A percentile compares a stretch with the other conserved stretches of the same genome.
These are phyloP conservation scores for Escallonia herrerae DNA, from an alignment of 129 eudicot species.

Conservation along the genomic window DNA sequence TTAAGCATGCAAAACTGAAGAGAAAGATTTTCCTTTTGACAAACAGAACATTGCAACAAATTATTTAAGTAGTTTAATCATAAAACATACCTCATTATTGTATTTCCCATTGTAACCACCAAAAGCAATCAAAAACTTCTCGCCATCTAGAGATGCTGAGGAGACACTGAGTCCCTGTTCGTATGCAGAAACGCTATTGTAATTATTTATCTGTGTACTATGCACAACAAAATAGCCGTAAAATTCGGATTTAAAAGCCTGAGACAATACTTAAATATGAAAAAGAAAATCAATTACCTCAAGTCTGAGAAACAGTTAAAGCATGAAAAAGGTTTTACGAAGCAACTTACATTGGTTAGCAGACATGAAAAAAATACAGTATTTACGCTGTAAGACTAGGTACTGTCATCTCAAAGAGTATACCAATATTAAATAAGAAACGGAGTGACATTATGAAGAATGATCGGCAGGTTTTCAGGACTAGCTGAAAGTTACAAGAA, in stretches of 20 bases:
- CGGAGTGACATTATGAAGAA: too few species aligned
- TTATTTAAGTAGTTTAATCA: neutral
- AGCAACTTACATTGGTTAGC: neutral
- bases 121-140: constrained; percentile 64
- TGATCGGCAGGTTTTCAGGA: too few species aligned
- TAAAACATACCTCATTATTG: constrained; percentile 64
- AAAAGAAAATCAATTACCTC: neutral
- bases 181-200: too few species aligned
- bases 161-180: constrained; percentile 84
- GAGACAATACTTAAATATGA: too few species aligned
- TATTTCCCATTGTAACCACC: constrained; percentile 97
- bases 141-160: constrained; percentile 50
- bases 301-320: neutral
- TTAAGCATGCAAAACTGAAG: neutral
- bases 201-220: too few species aligned
- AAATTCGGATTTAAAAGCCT: too few species aligned
- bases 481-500: too few species aligned
- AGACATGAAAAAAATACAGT: neutral
- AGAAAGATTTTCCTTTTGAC: neutral
- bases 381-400: neutral
- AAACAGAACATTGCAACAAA: neutral
- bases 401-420: too few species aligned
- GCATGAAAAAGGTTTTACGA: neutral
- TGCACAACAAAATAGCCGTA: too few species aligned
- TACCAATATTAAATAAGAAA: too few species aligned